phyloP scores from a whole-genome alignment of 2,329 filamentous ascomycete species.

The Aspergillus glaucus region DNA sequence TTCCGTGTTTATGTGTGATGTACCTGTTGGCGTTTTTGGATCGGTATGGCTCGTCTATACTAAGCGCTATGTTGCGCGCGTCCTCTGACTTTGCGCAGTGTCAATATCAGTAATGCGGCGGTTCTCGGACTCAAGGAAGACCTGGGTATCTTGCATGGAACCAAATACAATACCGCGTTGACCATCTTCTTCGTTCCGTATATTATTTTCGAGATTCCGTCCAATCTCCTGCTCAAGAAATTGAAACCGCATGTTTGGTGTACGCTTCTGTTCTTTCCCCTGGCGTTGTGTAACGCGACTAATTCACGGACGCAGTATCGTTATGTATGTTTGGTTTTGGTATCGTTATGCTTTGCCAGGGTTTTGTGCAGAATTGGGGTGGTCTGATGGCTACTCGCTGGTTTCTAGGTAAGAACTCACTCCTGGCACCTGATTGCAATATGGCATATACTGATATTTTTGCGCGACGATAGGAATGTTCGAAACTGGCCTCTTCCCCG shows the following conservation, averaged over 20 bases:
- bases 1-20: conserved; percentile 67
- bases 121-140: conserved; percentile 61
- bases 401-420: conserved; percentile 55
- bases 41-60: conserved; percentile 24
- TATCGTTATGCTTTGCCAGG: conserved; percentile 67
- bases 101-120: conserved; percentile 74
- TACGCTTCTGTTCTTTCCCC: conserved; percentile 19
- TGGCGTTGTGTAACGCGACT: neutral
- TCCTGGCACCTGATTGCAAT: neutral
- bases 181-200: conserved; percentile 81
- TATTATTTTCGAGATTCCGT: conserved; percentile 59
- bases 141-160: conserved; percentile 48
- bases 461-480: conserved; percentile 46
- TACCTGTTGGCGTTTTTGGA: conserved; percentile 65
- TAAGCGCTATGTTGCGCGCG: conserved; percentile 1
- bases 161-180: conserved; percentile 66
- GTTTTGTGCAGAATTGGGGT: conserved; percentile 68
- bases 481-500: conserved; percentile 66
- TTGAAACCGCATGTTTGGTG: conserved; percentile 62
- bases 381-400: conserved; percentile 75
- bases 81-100: conserved; percentile 35
- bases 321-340: conserved; percentile 82
- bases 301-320: conserved; percentile 44
- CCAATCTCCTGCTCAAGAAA: conserved; percentile 65
- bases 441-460: neutral